phyloP scores from a whole-genome alignment of 768 basidiomycete genomes.

The Leccinum obscurum region DNA sequence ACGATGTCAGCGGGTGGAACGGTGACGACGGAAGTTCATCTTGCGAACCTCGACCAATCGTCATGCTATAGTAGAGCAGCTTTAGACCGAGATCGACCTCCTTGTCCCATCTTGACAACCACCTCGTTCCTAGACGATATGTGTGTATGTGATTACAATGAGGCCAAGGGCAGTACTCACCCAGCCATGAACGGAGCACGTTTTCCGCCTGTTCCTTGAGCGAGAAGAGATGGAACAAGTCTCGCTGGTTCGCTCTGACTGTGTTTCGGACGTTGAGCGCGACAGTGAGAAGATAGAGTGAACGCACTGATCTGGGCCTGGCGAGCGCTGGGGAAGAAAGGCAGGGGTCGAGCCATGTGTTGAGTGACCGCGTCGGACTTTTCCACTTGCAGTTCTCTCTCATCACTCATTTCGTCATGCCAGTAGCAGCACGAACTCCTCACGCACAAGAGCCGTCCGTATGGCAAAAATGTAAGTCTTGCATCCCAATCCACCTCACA shows the following conservation, averaged over 20 bases:
- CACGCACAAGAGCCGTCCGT: slow-evolving; percentile 56
- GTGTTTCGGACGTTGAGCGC: slow-evolving; percentile 15
- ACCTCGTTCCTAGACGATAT: slow-evolving; percentile 63
- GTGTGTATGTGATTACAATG: neutral
- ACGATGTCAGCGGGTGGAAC: slow-evolving; percentile 10
- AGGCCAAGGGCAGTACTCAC: slow-evolving; percentile 39
- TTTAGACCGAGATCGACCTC: slow-evolving; percentile 73
- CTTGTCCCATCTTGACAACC: slow-evolving; percentile 78
- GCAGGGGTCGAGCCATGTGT: slow-evolving; percentile 28
- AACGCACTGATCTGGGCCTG: slow-evolving; percentile 88
- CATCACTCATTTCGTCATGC: slow-evolving; percentile 17
- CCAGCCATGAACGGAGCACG: slow-evolving; percentile 75
- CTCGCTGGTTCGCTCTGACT: slow-evolving; percentile 88
- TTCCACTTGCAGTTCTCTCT: neutral
- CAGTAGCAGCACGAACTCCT: slow-evolving; percentile 34
- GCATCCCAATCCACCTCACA: neutral
- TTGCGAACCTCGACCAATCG: slow-evolving; percentile 66
- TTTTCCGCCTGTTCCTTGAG: slow-evolving; percentile 75
- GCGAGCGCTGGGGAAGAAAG: slow-evolving; percentile 69
- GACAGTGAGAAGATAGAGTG: neutral
- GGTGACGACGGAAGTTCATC: neutral
- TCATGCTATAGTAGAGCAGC: slow-evolving; percentile 70
- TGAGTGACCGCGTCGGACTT: slow-evolving; percentile 5
- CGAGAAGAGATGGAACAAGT: slow-evolving; percentile 72
- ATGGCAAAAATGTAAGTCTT: slow-evolving; percentile 70